Evolutionary conservation across 1,284 basidiomycete species (phyloP).

Genomic region (Hypsizygus ulmarius): DNA sequence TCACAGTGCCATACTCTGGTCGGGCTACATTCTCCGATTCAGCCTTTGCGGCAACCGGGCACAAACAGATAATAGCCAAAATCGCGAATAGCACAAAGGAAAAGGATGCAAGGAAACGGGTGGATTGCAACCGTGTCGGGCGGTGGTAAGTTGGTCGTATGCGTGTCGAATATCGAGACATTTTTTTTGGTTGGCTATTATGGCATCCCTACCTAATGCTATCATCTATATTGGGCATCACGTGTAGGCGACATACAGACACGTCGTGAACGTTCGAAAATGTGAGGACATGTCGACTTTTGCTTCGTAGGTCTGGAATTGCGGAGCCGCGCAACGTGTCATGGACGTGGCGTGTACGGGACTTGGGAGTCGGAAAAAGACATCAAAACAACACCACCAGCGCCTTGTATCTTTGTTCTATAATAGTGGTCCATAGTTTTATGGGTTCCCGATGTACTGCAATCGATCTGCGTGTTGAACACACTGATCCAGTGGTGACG

Average conservation of each 20-base stretch:
- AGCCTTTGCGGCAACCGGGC: conserved; percentile 24
- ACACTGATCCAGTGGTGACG: too few species aligned
- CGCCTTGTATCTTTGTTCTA: too few species aligned
- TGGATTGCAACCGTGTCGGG: conserved; percentile 18
- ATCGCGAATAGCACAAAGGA: conserved; percentile 23
- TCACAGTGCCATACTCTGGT: conserved; percentile 27
- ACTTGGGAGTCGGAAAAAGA: too few species aligned
- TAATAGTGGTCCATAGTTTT: too few species aligned
- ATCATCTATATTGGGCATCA: not conserved
- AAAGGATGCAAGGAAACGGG: conserved; percentile 12
- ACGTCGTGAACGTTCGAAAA: conserved; percentile 2
- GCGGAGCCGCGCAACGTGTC: too few species aligned
- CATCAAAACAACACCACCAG: too few species aligned
- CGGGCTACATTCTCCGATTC: conserved; percentile 13
- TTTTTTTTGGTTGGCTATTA: not conserved
- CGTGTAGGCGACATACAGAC: conserved; percentile 1
- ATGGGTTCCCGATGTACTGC: too few species aligned
- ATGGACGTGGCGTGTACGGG: too few species aligned
- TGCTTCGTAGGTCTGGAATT: not conserved
- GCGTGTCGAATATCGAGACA: conserved; percentile 16
- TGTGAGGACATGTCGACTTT: not conserved
- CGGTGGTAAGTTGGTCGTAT: conserved; percentile 11
- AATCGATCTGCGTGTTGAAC: too few species aligned
- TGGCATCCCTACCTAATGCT: not conserved
- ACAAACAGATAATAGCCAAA: conserved; percentile 26